Evolutionary conservation across 768 basidiomycete species (phyloP).

Genomic region (Sutorius australiensis): DNA sequence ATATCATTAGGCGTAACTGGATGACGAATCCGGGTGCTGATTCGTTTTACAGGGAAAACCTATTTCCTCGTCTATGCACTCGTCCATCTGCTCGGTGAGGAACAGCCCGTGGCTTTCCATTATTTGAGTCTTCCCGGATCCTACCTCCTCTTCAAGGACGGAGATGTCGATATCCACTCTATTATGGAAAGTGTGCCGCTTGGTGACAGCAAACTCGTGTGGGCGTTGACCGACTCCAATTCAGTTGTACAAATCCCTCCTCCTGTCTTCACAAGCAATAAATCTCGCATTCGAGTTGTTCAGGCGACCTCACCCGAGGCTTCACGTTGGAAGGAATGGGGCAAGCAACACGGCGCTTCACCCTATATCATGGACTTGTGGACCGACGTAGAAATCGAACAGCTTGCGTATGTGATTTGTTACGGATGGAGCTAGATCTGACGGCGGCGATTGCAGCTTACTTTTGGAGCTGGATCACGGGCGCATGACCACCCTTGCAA

Average conservation of each 20-base stretch:
- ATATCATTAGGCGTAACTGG: not conserved
- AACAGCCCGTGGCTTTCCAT: not conserved
- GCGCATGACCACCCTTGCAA: not conserved
- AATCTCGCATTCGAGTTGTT: not conserved
- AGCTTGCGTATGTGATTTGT: not conserved
- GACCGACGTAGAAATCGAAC: not conserved
- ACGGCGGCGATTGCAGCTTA: not conserved
- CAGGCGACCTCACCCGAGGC: not conserved
- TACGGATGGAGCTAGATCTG: not conserved
- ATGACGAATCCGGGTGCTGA: too few relatives aligned
- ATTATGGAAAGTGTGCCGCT: rapidly evolving
- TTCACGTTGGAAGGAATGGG: not conserved
- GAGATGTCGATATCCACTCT: not conserved
- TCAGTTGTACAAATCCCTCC: not conserved
- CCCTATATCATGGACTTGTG: not conserved
- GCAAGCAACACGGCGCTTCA: not conserved
- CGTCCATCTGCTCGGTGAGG: not conserved
- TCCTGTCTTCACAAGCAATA: rapidly evolving
- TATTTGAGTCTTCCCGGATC: not conserved
- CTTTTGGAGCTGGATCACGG: not conserved
- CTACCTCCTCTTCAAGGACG: not conserved
- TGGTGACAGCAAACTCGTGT: not conserved
- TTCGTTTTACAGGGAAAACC: not conserved
- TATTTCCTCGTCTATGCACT: not conserved
- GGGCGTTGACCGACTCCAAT: not conserved